Evolutionary conservation across 805 yeast genomes (phyloP).

Genomic region (Sungouiozyma intestinalis): DNA sequence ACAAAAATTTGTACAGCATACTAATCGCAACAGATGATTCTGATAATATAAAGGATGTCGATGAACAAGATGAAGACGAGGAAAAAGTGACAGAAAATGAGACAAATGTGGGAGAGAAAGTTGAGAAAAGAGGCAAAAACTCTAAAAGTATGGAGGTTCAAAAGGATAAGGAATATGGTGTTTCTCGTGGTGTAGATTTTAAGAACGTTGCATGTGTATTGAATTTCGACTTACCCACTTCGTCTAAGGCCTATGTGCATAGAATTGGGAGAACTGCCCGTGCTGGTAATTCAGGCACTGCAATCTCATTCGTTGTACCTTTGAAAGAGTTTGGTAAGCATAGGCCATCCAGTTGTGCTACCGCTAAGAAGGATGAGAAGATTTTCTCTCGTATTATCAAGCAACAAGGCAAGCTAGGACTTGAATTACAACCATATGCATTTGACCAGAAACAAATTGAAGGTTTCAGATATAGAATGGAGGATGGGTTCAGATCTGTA

Average conservation of each 20-base stretch:
- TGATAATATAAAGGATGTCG: conserved; percentile 44
- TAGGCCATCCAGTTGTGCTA: conserved; percentile 59
- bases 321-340: conserved; percentile 80
- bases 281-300: conserved; percentile 92
- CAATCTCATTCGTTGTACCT: conserved; percentile 85
- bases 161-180: conserved; percentile 77
- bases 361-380: conserved; percentile 79
- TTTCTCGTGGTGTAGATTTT: conserved; percentile 94
- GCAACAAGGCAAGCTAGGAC: conserved; percentile 65
- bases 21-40: conserved; percentile 94
- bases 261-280: conserved; percentile 96
- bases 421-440: conserved; percentile 73
- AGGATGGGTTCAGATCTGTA: conserved; percentile 93
- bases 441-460: conserved; percentile 89
- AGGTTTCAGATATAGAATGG: conserved; percentile 91
- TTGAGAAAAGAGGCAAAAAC: conserved; percentile 10
- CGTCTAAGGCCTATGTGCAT: conserved; percentile 83
- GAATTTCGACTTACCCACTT: conserved; percentile 86
- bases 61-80: conserved; percentile 27
- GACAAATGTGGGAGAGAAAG: conserved; percentile 6
- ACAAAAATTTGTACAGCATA: conserved; percentile 75
- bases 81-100: conserved; percentile 6
- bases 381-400: conserved; percentile 64
- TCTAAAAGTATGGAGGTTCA: conserved; percentile 18
- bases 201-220: conserved; percentile 92